Conservation (phyloP, 495 filamentous ascomycete genomes). For the Tirmania nivea region DNA sequence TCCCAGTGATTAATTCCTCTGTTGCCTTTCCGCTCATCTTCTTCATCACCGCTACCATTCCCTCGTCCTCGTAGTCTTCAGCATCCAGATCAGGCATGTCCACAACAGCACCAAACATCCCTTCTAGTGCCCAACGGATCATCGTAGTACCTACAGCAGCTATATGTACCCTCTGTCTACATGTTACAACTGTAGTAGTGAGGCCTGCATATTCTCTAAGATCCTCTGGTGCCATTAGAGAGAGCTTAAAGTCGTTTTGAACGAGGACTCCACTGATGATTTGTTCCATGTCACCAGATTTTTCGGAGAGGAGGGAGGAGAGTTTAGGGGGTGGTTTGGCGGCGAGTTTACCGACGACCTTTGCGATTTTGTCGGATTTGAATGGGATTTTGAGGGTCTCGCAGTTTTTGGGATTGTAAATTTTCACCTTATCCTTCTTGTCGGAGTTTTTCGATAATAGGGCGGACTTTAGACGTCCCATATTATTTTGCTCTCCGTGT, state of each 20-base stretch:
- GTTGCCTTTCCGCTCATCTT: slow-evolving; percentile 35
- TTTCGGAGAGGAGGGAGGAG: neutral
- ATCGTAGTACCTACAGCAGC: slow-evolving; percentile 74
- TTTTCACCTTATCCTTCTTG: slow-evolving; percentile 62
- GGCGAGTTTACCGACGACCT: slow-evolving; percentile 86
- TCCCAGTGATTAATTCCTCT: slow-evolving; percentile 35
- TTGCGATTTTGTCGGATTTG: slow-evolving; percentile 83
- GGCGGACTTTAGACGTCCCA: slow-evolving; percentile 91
- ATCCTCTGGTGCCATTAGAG: slow-evolving; percentile 88
- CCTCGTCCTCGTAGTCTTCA: slow-evolving; percentile 23
- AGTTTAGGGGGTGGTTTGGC: slow-evolving; percentile 42
- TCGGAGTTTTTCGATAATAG: slow-evolving; percentile 71
- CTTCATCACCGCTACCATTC: slow-evolving; percentile 2
- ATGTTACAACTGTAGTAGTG: slow-evolving; percentile 77
- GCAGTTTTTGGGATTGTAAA: slow-evolving; percentile 81
- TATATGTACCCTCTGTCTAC: slow-evolving; percentile 68
- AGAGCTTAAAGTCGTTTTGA: slow-evolving; percentile 90
- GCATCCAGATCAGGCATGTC: slow-evolving; percentile 30
- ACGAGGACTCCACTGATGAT: slow-evolving; percentile 78
- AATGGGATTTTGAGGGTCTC: slow-evolving; percentile 92
- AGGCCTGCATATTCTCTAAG: slow-evolving; percentile 86
- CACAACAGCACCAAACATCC: slow-evolving; percentile 54
- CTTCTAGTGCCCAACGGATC: slow-evolving; percentile 81
- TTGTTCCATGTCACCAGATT: slow-evolving; percentile 17
- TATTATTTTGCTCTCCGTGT: slow-evolving; percentile 91